phyloP scores from a whole-genome alignment of 2,329 filamentous ascomycete genomes.

The Colletotrichum sp. region DNA sequence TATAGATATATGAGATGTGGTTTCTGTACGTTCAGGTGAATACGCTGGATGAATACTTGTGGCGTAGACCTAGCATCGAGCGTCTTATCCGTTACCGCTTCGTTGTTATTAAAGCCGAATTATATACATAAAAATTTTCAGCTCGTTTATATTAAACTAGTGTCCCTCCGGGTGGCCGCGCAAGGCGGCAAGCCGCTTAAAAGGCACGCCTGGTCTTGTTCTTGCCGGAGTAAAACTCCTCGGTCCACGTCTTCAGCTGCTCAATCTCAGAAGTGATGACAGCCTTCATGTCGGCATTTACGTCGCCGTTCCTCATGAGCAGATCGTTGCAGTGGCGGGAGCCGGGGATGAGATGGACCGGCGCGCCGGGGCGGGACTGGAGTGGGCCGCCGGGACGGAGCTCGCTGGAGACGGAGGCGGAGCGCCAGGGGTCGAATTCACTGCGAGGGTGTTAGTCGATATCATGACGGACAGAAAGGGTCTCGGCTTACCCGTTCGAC shows the following conservation, averaged over 20 bases:
- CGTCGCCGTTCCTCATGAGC: slow-evolving; percentile 45
- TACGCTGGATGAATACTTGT: rapidly evolving
- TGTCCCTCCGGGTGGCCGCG: background rate
- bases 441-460: slow-evolving; percentile 25
- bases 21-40: background rate
- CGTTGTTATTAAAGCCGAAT: background rate
- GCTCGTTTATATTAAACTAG: background rate
- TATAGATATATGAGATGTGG: background rate
- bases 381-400: slow-evolving; percentile 61
- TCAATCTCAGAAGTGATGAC: slow-evolving; percentile 51
- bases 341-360: slow-evolving; percentile 57
- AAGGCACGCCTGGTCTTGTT: background rate
- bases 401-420: slow-evolving; percentile 55
- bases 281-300: slow-evolving; percentile 47
- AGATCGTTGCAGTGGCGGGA: slow-evolving; percentile 64
- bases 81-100: rapidly evolving
- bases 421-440: slow-evolving; percentile 65
- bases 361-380: slow-evolving; percentile 46
- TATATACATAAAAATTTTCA: background rate
- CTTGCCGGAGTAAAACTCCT: slow-evolving; percentile 44
- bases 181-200: background rate
- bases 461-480: background rate
- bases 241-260: slow-evolving; percentile 59
- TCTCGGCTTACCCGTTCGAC: slow-evolving; percentile 49
- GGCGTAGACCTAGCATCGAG: rapidly evolving